Evolutionary conservation across 106 monocot genomes (phyloP).

Genomic region (Apostasia shenzhenica): DNA sequence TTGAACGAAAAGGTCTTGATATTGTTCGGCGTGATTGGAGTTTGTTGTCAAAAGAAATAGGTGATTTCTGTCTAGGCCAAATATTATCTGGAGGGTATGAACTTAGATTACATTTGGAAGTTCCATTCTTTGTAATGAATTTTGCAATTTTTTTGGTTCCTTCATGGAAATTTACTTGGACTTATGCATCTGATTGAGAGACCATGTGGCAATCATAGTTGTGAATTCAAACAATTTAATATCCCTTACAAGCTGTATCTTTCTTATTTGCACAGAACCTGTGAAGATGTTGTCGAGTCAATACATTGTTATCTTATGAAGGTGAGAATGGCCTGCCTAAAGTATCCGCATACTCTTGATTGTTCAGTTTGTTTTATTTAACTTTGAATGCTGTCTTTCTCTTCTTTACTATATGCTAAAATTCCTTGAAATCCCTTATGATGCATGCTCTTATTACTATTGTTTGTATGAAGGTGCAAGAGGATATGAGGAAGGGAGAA

Average conservation of each 20-base stretch:
- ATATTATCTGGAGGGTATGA: constrained; percentile 80
- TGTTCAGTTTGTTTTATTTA: background rate
- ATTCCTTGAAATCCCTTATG: background rate
- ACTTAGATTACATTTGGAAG: constrained; percentile 4
- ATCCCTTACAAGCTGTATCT: background rate
- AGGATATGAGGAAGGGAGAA: constrained; percentile 83
- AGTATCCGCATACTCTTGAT: background rate
- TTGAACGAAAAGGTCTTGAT: constrained; percentile 93
- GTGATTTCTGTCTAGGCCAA: constrained; percentile 78
- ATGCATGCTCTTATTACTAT: background rate
- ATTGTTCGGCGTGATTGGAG: constrained; percentile 99
- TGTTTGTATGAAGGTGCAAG: constrained; percentile 49
- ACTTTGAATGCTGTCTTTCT: no score
- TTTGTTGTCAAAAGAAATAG: constrained; percentile 75
- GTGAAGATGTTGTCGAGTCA: constrained; percentile 82
- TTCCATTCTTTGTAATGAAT: no score
- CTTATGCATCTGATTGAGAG: no score
- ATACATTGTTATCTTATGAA: constrained; percentile 77
- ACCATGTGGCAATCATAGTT: no score
- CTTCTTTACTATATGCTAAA: background rate
- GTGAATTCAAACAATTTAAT: background rate
- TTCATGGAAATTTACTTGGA: no score
- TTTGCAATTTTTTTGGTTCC: no score
- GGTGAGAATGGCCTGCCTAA: constrained; percentile 11
- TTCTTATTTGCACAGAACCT: constrained; percentile 35